phyloP scores from a whole-genome alignment of 73 alveolate genomes.

The Paramecium octaurelia region DNA sequence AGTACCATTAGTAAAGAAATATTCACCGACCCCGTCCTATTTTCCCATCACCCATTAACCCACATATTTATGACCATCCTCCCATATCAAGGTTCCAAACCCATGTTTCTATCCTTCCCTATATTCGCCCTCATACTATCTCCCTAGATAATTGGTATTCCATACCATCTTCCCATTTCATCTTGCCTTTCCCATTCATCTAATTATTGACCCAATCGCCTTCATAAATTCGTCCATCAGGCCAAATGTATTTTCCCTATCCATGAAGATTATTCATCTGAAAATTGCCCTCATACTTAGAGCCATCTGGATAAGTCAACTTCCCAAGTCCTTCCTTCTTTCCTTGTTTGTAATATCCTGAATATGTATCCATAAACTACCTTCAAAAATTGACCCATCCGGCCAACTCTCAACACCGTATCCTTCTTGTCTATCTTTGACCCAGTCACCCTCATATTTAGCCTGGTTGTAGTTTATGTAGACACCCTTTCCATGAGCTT shows the following conservation, averaged over 20 bases:
- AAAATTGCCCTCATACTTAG: constrained; percentile 78
- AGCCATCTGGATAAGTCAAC: constrained; percentile 76
- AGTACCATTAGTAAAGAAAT: constrained; percentile 31
- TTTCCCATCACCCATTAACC: constrained; percentile 70
- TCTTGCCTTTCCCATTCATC: constrained; percentile 83
- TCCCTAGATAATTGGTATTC: constrained; percentile 64
- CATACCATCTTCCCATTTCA: constrained; percentile 84
- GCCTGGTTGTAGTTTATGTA: constrained; percentile 42
- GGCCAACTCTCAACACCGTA: constrained; percentile 53
- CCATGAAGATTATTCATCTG: constrained; percentile 72
- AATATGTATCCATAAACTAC: not conserved
- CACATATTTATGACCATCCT: constrained; percentile 65
- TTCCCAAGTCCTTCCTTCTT: constrained; percentile 73
- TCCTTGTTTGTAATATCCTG: not conserved
- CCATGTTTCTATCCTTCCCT: constrained; percentile 72
- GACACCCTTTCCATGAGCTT: constrained; percentile 76
- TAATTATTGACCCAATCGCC: constrained; percentile 71
- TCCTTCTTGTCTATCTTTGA: constrained; percentile 50
- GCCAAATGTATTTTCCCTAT: constrained; percentile 67
- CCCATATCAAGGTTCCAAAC: constrained; percentile 67
- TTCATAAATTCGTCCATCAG: constrained; percentile 69
- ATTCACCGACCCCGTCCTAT: constrained; percentile 44
- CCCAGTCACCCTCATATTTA: constrained; percentile 54
- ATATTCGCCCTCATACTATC: constrained; percentile 71
- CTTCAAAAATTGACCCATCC: constrained; percentile 44